Base-by-base conservation (phyloP, 1,284 basidiomycete species). In the Ustilago vetiveriae region DNA sequence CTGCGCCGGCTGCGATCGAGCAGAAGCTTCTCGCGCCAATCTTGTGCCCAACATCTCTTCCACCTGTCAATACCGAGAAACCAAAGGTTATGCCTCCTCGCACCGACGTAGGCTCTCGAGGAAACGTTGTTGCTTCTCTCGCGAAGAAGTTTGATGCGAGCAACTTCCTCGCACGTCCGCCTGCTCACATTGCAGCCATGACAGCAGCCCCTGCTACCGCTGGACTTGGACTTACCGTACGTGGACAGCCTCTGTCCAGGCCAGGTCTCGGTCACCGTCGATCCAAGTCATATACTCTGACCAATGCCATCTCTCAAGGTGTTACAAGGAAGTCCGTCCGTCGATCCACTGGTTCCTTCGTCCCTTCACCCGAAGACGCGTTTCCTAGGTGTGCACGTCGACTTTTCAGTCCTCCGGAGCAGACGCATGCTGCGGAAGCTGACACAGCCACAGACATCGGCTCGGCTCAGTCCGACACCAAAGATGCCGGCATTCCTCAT, bases 111-210 rank as follows among this genome's bases (percentile, higher is more conserved):
- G 32, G 36, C 13, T 30, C 37, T 6, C 35, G 43, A 19, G 54
- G 58, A 14, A 64, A 64, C 16, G 42, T 50, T 19, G 67, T 70
- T 3, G 67, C 67, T 3, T 70, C 67, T 23, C 52, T 64, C 6
- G 67, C 67, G 4, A 70, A 55, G 49, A 59, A 60, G 29, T 70
- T 70, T 17, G 67, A 65, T 22, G 59, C 59, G 1, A 50, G 42
- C 14, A 48, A 54, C 40, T 64, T 63, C 21, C 48, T 59, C 8
- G 27, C 57, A 3, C 49, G 57, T 5, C 58, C 57, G 2, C 67
- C 56, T n/a, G n/a, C 59, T 6, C 55, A 64, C 32, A 23, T 50
- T 17, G 30, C 63, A 6, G 55, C 42, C 2, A 16, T 55, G 44
- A 23, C 60, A 4, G 37, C 51, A 8, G 39, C 39, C 16, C n/a